Evolutionary conservation across 768 basidiomycete species (phyloP), one percentile per base, ranked within the genome.

Genomic region (Artomyces pyxidatus): DNA sequence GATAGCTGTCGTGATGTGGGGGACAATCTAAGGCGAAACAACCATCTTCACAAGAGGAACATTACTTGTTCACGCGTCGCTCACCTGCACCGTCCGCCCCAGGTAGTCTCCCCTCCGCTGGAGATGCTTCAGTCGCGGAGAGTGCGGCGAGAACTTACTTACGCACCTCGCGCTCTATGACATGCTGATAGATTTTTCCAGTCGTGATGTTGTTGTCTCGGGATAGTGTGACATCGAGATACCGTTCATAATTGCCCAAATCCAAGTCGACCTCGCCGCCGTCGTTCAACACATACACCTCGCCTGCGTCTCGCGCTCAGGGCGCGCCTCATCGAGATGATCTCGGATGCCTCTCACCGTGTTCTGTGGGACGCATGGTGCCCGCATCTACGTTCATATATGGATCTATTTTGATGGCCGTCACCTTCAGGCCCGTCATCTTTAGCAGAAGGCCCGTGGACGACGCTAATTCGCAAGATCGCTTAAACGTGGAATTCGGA

Each of bases 341-440:
- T 27, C n/a, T 32, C 35, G 32, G 45, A 26, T 28, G 21, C 25
- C 28, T 22, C 83, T 75, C 65, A 90, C 94, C 95, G 64, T 99
- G 95, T 67, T 99, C 95, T 14, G 93, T 95, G 12, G 95, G 95
- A 43, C 91, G 77, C 95, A 99, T 99, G 17, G 95, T 98, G 29
- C 95, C 95, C 21, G 95, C 95, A 75, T 99, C 95, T 59, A 99
- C 97, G 71, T 99, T 99, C 95, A 99, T 98, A 60, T 99, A 99
- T 12, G 95, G 95, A 65, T 99, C 95, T 61, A 99, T 98, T 71
- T 99, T 99, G 76, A 99, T 97, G 10, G 95, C 89, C 7, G 95
- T 99, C 59, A 97, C 95, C 71, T 93, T 96, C 52, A 96, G 75
- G 41, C 95, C 95, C 30, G 85, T 82, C 38, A 90, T 97, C 71